These are phyloP conservation scores for Pittosporum tobira DNA, from an alignment of 129 eudicot genomes.

Conservation along the genomic window DNA sequence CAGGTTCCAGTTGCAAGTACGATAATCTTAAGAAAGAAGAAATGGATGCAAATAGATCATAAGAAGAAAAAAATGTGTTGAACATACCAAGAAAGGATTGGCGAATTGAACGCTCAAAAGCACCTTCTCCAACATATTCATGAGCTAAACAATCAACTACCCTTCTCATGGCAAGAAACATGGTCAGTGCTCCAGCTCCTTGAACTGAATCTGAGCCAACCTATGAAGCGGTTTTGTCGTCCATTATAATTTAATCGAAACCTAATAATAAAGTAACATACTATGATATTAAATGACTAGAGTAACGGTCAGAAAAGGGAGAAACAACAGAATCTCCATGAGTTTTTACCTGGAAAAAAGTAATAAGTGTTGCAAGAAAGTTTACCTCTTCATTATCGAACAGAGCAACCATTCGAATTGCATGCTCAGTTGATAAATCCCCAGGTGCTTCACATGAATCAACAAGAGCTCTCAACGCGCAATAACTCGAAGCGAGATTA, in stretches of 20 bases:
- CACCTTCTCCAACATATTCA: conserved; percentile 46
- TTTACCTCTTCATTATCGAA: conserved; percentile 93
- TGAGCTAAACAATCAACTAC: conserved; percentile 54
- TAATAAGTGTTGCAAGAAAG: background rate
- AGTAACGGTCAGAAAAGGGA: too few species aligned
- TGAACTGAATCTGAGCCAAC: conserved; percentile 91
- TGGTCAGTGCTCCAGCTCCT: conserved; percentile 99
- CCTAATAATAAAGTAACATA: too few species aligned
- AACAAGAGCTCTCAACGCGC: conserved; percentile 86
- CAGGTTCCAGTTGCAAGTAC: background rate
- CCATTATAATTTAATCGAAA: background rate
- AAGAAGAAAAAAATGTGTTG: background rate
- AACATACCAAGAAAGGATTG: conserved; percentile 78
- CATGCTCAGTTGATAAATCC: conserved; percentile 64
- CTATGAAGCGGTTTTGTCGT: conserved; percentile 22
- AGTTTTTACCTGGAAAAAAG: too few species aligned
- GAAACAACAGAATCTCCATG: too few species aligned
- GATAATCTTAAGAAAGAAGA: background rate
- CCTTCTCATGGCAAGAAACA: conserved; percentile 92
- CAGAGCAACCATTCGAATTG: conserved; percentile 86
- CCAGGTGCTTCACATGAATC: conserved; percentile 55
- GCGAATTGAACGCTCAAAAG: conserved; percentile 74
- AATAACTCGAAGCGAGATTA: conserved; percentile 84
- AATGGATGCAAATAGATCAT: background rate
- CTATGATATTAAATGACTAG: too few species aligned